Base-by-base conservation (phyloP, 257 asterid species). In the Solanum chmielewskii region DNA sequence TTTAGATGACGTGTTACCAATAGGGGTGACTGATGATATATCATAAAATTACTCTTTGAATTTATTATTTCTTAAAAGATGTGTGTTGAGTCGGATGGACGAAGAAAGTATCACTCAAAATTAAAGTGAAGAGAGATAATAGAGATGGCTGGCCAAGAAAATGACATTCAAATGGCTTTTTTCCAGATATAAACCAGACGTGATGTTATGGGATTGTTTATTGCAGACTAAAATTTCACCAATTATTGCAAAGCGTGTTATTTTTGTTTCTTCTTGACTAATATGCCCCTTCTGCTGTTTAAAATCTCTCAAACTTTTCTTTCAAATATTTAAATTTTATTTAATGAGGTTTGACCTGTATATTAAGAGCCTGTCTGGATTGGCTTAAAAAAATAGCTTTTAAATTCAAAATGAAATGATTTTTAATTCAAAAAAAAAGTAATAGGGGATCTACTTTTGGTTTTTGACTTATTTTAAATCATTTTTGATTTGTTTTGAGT, bases 131-230 rank as follows among this genome's bases (percentile, higher is more conserved):
- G 85, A 83, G 83, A 80, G 87, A 86, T 88, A 83, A 84, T 78
- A 81, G 42, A 83, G 87, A 5, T 64, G 85, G 90, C 88, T 92
- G 94, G 88, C 92, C 10, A 86, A 37, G 97, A 93, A 90, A 93
- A 91, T 41, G 95, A 94, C 97, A 69, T 85, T 27, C 35, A 86
- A 74, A 74, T 69, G 85, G 70, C 85, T 25, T 85, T 86, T 89
- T 83, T 73, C 95, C 92, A 82, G 83, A 87, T 70, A 88, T 90
- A 66, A 68, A 87, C 87, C 91, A 90, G 64, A 92, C 98, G 96
- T 94, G 93, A 84, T 68, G 86, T 2, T 90, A 91, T 91, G 92
- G 90, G 85, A 20, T 88, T 81, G 45, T 85, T 74, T 90, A 86
- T 92, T 92, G 93, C 93, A 86, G 88, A 42, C 77, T 33, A 11